These are phyloP conservation scores for Galerina sulciceps DNA, from an alignment of 768 basidiomycete genomes.

Conservation along the genomic window DNA sequence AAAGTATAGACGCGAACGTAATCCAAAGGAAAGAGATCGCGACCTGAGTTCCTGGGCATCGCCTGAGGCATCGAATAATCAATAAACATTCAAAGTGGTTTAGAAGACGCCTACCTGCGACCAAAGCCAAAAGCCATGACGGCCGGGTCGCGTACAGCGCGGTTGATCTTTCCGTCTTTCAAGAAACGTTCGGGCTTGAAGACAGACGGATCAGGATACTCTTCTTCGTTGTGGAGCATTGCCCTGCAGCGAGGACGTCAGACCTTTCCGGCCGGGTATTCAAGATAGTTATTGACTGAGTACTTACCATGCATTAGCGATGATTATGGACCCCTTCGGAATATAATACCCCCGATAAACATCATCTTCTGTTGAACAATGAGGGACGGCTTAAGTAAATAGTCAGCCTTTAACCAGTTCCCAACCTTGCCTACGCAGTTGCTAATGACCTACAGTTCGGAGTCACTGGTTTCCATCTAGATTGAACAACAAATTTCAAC, in stretches of 20 bases:
- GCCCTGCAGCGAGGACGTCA: constrained; percentile 32
- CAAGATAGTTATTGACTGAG: constrained; percentile 10
- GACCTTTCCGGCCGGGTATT: not conserved
- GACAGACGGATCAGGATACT: constrained; percentile 41
- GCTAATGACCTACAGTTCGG: too few species aligned
- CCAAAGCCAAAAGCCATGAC: constrained; percentile 36
- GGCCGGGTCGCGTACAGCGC: constrained; percentile 28
- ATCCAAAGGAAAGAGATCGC: constrained; percentile 27
- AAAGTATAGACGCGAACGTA: constrained; percentile 24
- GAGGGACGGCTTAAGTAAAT: constrained; percentile 21
- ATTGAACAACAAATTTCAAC: too few species aligned
- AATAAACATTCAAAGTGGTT: not conserved
- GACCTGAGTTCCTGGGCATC: constrained; percentile 26
- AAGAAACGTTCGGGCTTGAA: constrained; percentile 49
- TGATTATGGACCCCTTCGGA: constrained; percentile 33
- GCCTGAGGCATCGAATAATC: constrained; percentile 6
- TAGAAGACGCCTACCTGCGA: constrained; percentile 21
- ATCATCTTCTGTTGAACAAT: constrained; percentile 26
- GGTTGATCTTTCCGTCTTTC: constrained; percentile 28
- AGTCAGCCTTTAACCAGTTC: not conserved
- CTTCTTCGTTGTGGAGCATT: constrained; percentile 41
- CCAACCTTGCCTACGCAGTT: too few species aligned
- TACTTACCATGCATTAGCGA: constrained; percentile 36
- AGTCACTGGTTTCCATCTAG: too few species aligned
- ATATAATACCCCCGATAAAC: constrained; percentile 33